Conservation (phyloP, 257 asterid genomes). For the Ocimum tenuiflorum region DNA sequence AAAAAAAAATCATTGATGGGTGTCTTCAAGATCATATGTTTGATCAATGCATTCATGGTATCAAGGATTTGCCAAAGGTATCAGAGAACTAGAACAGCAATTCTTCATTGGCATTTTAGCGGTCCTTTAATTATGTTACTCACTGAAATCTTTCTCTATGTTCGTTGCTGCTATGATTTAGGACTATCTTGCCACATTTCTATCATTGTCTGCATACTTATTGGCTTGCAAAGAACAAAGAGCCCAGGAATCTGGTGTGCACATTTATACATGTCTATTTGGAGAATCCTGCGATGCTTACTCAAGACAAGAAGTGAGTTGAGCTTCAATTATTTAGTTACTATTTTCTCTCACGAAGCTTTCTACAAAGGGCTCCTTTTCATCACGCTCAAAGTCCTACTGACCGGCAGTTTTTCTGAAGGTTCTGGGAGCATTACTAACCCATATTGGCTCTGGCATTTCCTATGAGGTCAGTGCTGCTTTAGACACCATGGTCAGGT, state of each 20-base stretch:
- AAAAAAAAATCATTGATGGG: constrained; percentile 72
- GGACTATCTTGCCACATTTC: constrained; percentile 67
- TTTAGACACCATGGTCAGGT: constrained; percentile 59
- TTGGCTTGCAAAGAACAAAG: constrained; percentile 73
- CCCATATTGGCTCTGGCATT: constrained; percentile 83
- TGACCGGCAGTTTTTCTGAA: constrained; percentile 20
- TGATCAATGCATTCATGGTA: constrained; percentile 55
- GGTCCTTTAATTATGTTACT: constrained; percentile 15
- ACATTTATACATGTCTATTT: constrained; percentile 57
- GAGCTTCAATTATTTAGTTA: constrained; percentile 4
- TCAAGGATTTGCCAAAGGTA: constrained; percentile 72
- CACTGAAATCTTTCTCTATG: constrained; percentile 11
- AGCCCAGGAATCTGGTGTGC: constrained; percentile 59
- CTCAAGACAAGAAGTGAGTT: constrained; percentile 81
- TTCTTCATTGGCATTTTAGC: not conserved
- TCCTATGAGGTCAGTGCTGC: constrained; percentile 65
- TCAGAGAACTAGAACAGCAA: constrained; percentile 9
- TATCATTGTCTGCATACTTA: constrained; percentile 62
- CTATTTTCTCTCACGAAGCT: constrained; percentile 8
- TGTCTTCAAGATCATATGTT: constrained; percentile 58
- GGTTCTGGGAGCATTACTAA: constrained; percentile 77
- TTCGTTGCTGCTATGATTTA: constrained; percentile 31
- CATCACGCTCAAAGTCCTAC: constrained; percentile 29
- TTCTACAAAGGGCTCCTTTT: not conserved
- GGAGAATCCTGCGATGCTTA: constrained; percentile 57